Evolutionary conservation across 2,329 filamentous ascomycete species (phyloP).

Genomic region (Paracamarosporium sp.): DNA sequence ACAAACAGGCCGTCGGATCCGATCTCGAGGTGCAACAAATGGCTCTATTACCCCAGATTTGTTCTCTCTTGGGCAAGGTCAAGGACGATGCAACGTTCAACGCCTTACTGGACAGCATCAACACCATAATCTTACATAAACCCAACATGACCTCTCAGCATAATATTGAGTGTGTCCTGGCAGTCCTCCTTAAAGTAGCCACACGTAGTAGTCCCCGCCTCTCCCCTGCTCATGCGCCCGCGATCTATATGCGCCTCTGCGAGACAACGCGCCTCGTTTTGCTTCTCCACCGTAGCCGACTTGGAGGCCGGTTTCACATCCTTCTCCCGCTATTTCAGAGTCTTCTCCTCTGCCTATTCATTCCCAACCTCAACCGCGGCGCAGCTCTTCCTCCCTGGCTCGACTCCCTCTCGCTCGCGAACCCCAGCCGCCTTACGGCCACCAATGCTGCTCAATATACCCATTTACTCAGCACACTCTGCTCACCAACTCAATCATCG

Average conservation of each 20-base stretch:
- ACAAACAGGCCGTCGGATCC: slow-evolving; percentile 25
- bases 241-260: slow-evolving; percentile 63
- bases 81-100: slow-evolving; percentile 62
- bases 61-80: slow-evolving; percentile 49
- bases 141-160: slow-evolving; percentile 52
- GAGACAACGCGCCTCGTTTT: slow-evolving; percentile 60
- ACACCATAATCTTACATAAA: slow-evolving; percentile 48
- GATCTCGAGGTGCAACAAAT: slow-evolving; percentile 35
- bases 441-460: slow-evolving; percentile 59
- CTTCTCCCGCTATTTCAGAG: slow-evolving; percentile 62
- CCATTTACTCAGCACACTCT: slow-evolving; percentile 65
- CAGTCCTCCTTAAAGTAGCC: slow-evolving; percentile 41
- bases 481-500: slow-evolving; percentile 66
- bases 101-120: slow-evolving; percentile 56
- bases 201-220: slow-evolving; percentile 40
- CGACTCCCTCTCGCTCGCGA: slow-evolving; percentile 12
- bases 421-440: slow-evolving; percentile 36
- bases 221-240: slow-evolving; percentile 33
- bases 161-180: slow-evolving; percentile 50
- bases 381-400: slow-evolving; percentile 43
- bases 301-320: slow-evolving; percentile 67
- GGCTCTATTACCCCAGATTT: slow-evolving; percentile 33
- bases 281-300: slow-evolving; percentile 62
- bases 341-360: slow-evolving; percentile 64
- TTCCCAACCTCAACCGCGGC: slow-evolving; percentile 45